Evolutionary conservation across 108 stramenopile species (phyloP).

Genomic region (Mediolabrus comicus): DNA sequence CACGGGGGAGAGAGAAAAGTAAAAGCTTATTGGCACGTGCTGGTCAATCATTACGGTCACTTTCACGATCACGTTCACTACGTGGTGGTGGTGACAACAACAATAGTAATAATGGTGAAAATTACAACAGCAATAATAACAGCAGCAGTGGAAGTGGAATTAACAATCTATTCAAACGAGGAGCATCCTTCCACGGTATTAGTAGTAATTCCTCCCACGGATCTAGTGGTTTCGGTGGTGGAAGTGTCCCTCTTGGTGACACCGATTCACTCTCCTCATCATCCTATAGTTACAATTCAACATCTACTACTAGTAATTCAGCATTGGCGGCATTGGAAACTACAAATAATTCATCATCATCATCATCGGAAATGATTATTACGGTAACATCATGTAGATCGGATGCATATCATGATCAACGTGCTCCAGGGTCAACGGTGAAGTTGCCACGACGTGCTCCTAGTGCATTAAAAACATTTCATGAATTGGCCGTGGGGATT

Average conservation of each 20-base stretch:
- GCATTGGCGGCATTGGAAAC: not conserved
- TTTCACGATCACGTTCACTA: conserved; percentile 22
- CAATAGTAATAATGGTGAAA: not conserved
- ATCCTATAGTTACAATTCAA: not conserved
- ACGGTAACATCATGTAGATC: conserved; percentile 84
- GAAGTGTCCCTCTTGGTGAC: not conserved
- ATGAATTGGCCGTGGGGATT: conserved; percentile 82
- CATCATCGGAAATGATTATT: conserved; percentile 47
- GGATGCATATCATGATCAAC: conserved; percentile 88
- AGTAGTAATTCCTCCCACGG: not conserved
- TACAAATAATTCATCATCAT: not conserved
- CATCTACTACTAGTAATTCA: not conserved
- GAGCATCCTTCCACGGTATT: not conserved
- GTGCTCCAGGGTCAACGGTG: conserved; percentile 77
- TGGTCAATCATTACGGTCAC: conserved; percentile 16
- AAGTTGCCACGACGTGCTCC: conserved; percentile 84
- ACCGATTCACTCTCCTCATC: not conserved
- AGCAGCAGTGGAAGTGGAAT: not conserved
- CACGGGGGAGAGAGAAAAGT: not conserved
- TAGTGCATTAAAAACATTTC: conserved; percentile 78
- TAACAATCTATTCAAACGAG: not conserved
- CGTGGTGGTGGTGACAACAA: not conserved
- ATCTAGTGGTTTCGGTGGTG: too few relatives aligned
- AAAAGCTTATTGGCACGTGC: conserved; percentile 12
- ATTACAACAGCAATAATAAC: not conserved